Evolutionary conservation across 306 rosid species (phyloP).

Genomic region (Ziziphus jujuba): DNA sequence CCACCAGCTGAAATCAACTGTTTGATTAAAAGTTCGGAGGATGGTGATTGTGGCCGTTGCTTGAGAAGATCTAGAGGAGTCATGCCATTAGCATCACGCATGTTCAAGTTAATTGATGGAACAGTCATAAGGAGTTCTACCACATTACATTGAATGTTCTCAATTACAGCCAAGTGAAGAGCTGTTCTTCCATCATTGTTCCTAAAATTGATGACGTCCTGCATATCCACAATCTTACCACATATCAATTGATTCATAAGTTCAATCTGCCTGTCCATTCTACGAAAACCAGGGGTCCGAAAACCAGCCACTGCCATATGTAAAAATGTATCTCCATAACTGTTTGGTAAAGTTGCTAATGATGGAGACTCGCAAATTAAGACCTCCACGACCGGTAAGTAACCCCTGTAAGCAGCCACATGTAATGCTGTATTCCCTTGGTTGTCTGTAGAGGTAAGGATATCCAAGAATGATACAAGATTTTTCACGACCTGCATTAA

Average conservation of each 20-base stretch:
- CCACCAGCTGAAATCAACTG: slow-evolving; percentile 72
- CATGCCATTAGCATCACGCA: slow-evolving; percentile 61
- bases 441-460: slow-evolving; percentile 56
- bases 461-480: slow-evolving; percentile 53
- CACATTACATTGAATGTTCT: slow-evolving; percentile 50
- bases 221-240: slow-evolving; percentile 34
- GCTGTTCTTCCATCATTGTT: slow-evolving; percentile 83
- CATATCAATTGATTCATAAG: slow-evolving; percentile 55
- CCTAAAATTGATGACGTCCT: slow-evolving; percentile 56
- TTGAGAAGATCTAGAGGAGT: slow-evolving; percentile 80
- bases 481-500: slow-evolving; percentile 68
- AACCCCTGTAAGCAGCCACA: slow-evolving; percentile 73
- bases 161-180: slow-evolving; percentile 71
- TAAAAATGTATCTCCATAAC: slow-evolving; percentile 80
- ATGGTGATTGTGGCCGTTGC: slow-evolving; percentile 52
- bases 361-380: slow-evolving; percentile 57
- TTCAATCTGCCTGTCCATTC: slow-evolving; percentile 71
- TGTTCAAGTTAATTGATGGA: slow-evolving; percentile 63
- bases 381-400: slow-evolving; percentile 58
- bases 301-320: slow-evolving; percentile 91
- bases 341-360: slow-evolving; percentile 44
- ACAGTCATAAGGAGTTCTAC: slow-evolving; percentile 71
- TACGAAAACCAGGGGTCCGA: slow-evolving; percentile 73
- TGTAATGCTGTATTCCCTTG: slow-evolving; percentile 85
- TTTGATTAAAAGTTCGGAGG: slow-evolving; percentile 75